Base-by-base conservation (phyloP, 257 asterid genomes). In the Leptodermis oblonga region DNA sequence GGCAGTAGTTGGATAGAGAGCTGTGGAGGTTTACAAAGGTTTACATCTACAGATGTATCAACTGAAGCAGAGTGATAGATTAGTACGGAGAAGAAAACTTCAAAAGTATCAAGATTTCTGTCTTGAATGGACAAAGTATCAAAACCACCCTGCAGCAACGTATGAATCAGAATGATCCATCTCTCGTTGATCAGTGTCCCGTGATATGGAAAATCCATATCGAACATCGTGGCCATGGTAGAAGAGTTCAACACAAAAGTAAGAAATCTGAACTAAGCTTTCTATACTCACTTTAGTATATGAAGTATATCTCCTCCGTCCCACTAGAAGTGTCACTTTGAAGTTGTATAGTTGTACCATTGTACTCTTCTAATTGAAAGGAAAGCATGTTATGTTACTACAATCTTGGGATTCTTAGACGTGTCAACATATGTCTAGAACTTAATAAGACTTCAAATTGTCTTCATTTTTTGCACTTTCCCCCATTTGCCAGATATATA, bases 1-100 rank as follows among this genome's bases (percentile, higher is more conserved):
- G 97, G 96, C 59, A 82, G 86, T 76, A 92, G 98, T 76, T 85
- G 98, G 79, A 77, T 89, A 62, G 85, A 90, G 76, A 78, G 79
- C n/a, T 69, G 67, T 55, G 78, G 67, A 58, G 86, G 82, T 48
- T 49, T 74, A 51, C 77, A 68, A 48, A 69, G 80, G 58, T 72
- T 82, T 58, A 37, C 43, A n/a, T 79, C 75, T 55, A 77, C 74
- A 72, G 81, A 66, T 75, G 69, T 67, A 31, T 65, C 63, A 33
- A 71, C 68, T 28, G 76, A 70, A 49, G 54, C 58, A 43, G 36
- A 15, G 18, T 37, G 80, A 72, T 36, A 48, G 64, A 33, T 39
- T n/a, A n/a, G n/a, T n/a, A n/a, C n/a, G n/a, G n/a, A n/a, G n/a
- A n/a, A n/a, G n/a, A n/a, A n/a, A n/a, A n/a, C 59, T 6, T 52